Conservation (phyloP, 208 protist genomes). For the Trypanosoma lewisi region DNA sequence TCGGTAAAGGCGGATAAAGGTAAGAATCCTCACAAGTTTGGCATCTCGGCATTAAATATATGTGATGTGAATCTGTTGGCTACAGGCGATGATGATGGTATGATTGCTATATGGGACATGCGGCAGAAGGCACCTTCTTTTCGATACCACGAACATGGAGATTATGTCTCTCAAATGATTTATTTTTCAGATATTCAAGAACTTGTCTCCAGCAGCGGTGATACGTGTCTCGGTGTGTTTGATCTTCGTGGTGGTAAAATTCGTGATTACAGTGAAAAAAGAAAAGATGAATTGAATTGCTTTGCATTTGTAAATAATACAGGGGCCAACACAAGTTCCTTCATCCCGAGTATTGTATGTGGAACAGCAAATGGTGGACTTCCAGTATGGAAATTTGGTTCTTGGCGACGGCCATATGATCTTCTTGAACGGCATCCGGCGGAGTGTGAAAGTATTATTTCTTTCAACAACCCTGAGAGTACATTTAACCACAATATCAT, state of each 20-base stretch:
- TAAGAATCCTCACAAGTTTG: conserved; percentile 85
- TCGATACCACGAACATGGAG: conserved; percentile 86
- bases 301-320: conserved; percentile 90
- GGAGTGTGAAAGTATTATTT: conserved; percentile 84
- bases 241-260: conserved; percentile 73
- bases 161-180: conserved; percentile 86
- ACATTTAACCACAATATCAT: conserved; percentile 88
- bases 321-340: conserved; percentile 57
- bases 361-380: conserved; percentile 75
- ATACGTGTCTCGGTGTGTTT: conserved; percentile 84
- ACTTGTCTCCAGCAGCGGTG: conserved; percentile 82
- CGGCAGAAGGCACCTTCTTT: conserved; percentile 56
- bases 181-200: conserved; percentile 87
- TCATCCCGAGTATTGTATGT: conserved; percentile 87
- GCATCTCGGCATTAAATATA: conserved; percentile 82
- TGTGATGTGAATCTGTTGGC: conserved; percentile 83
- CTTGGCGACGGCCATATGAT: conserved; percentile 84
- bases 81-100: conserved; percentile 86
- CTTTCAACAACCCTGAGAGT: conserved; percentile 78
- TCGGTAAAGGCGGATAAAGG: conserved; percentile 22
- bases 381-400: conserved; percentile 90
- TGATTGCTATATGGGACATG: conserved; percentile 89
- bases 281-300: conserved; percentile 87
- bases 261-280: conserved; percentile 77
- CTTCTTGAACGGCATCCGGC: conserved; percentile 70